These are phyloP conservation scores for Primulina eburnea DNA, from an alignment of 257 asterid species.

Conservation along the genomic window DNA sequence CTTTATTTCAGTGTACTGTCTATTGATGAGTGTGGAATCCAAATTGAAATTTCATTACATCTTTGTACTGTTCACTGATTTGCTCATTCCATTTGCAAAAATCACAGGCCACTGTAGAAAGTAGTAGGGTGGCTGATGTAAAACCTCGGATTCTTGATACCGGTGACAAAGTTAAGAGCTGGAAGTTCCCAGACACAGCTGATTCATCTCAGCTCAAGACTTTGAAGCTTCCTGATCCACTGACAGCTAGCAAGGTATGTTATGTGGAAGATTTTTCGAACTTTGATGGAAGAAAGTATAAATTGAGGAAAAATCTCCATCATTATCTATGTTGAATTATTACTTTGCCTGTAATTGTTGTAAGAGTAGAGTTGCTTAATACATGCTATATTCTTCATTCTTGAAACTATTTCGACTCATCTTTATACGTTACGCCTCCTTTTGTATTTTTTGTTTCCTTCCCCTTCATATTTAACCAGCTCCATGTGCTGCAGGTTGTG, in stretches of 20 bases:
- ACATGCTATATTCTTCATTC: constrained; percentile 3
- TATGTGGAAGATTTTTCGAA: constrained; percentile 2
- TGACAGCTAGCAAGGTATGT: constrained; percentile 77
- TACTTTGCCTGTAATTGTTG: constrained; percentile 15
- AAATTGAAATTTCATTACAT: not conserved
- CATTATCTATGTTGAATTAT: constrained; percentile 11
- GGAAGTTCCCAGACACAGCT: constrained; percentile 83
- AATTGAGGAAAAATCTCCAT: not conserved
- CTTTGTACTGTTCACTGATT: not conserved
- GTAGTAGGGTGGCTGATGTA: constrained; percentile 71
- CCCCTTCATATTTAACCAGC: constrained; percentile 14
- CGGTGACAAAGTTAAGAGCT: constrained; percentile 64
- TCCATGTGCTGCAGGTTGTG: constrained; percentile 51
- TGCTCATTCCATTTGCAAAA: constrained; percentile 28
- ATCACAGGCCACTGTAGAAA: constrained; percentile 74
- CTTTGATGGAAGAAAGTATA: constrained; percentile 9
- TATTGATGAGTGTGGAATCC: constrained; percentile 1
- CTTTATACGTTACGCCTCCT: not conserved
- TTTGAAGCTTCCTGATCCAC: constrained; percentile 77
- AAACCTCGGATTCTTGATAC: constrained; percentile 80
- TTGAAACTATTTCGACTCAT: constrained; percentile 9
- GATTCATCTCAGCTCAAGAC: constrained; percentile 83
- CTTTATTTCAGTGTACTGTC: constrained; percentile 10
- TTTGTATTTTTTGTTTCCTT: constrained; percentile 8
- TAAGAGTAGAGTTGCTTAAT: constrained; percentile 6